Base-by-base conservation (phyloP, 129 eudicot species). In the Smallanthus sonchifolius region DNA sequence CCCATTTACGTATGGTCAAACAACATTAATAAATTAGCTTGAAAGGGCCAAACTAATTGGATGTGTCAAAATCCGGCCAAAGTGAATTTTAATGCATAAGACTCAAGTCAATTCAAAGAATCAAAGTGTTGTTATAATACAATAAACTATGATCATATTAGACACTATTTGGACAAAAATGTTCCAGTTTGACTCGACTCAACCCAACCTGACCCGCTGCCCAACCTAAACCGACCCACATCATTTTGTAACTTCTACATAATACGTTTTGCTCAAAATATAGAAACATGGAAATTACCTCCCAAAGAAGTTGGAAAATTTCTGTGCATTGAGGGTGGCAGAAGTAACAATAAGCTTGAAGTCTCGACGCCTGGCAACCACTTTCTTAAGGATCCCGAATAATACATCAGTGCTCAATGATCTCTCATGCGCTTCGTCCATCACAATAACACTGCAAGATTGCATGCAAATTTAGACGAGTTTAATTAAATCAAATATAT, bases 361-460 rank as follows among this genome's bases (percentile, higher is more conserved):
- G 65, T 88, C 93, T 16, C 89, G 88, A 13, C 94, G 94, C 44
- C 89, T 77, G 20, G 90, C 88, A 65, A 88, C 94, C 37, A 88
- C 94, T 75, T 85, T 88, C 72, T 85, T 85, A 37, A 88, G 87
- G 54, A 88, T 88, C 47, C 90, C 94, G 59, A 88, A 85, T 7
- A 88, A 77, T 37, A 88, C 90, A 63, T 88, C 94, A 0, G 94
- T 88, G 84, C 56, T 88, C 35, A 88, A 82, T 51, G 88, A 85
- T 72, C 94, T 88, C 75, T 88, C 94, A 51, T 88, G 94, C 65
- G 94, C 94, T 84, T 88, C 94, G 56, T 88, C 90, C 94, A 85
- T 85, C 30, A 88, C 90, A 72, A 88, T 44, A 11, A 88, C 94
- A 81, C 89, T 85, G 81, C 71, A 85, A 69, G 15, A 77, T 35